Conservation (phyloP, 2,329 filamentous ascomycete species). For the Hypoxylon sp. region DNA sequence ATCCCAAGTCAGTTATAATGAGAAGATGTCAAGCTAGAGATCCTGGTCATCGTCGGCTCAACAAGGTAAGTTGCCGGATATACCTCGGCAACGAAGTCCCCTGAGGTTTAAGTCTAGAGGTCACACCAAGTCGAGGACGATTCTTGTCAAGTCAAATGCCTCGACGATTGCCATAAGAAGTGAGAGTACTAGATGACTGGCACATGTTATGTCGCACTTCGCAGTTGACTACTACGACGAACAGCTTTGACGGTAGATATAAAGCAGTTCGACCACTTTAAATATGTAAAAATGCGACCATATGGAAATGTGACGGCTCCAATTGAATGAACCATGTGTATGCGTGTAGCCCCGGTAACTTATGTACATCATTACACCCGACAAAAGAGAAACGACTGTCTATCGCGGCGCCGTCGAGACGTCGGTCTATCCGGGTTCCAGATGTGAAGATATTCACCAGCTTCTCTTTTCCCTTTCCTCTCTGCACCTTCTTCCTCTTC, state of each 20-base stretch:
- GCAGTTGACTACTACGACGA: background rate
- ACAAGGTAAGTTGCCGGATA: conserved; percentile 20
- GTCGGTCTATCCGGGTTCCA: conserved; percentile 3
- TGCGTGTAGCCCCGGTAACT: conserved; percentile 38
- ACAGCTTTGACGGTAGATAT: background rate
- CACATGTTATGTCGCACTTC: background rate
- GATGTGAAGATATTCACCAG: conserved; percentile 7
- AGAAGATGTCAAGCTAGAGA: conserved; percentile 18
- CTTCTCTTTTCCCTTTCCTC: conserved; percentile 1
- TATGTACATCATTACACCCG: conserved; percentile 42
- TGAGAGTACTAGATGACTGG: background rate
- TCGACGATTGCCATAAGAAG: background rate
- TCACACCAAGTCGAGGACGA: too few relatives aligned
- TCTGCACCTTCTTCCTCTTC: background rate
- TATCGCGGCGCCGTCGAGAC: conserved; percentile 23
- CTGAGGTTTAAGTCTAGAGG: background rate
- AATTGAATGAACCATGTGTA: conserved; percentile 31
- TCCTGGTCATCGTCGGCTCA: background rate
- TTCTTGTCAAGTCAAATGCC: background rate
- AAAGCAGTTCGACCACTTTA: background rate
- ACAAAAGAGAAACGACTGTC: conserved; percentile 46
- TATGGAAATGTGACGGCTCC: conserved; percentile 2
- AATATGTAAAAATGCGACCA: background rate
- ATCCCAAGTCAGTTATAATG: background rate
- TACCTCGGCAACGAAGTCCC: conserved; percentile 31